These are phyloP conservation scores for Lecanosticta acicola DNA, from an alignment of 2,329 filamentous ascomycete species.

Conservation along the genomic window DNA sequence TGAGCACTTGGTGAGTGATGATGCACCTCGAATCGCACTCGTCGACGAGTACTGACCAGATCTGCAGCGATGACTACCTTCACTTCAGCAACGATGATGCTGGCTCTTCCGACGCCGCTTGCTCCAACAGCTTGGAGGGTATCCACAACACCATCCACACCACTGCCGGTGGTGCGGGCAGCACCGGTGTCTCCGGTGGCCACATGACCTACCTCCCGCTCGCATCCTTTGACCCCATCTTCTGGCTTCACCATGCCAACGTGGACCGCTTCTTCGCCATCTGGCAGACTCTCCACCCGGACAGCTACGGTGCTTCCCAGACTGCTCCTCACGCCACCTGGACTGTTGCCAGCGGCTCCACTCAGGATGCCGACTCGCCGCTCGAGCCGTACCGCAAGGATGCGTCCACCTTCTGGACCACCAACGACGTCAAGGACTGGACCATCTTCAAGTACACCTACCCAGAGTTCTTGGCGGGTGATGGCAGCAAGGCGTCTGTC, in stretches of 20 bases:
- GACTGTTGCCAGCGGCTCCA: conserved; percentile 51
- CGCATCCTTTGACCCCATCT: conserved; percentile 69
- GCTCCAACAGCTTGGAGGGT: conserved; percentile 31
- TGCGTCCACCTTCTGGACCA: conserved; percentile 60
- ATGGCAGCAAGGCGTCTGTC: conserved; percentile 48
- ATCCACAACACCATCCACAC: conserved; percentile 35
- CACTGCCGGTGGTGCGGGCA: conserved; percentile 24
- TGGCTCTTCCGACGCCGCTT: conserved; percentile 18
- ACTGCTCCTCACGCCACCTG: conserved; percentile 53
- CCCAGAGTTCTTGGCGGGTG: conserved; percentile 52
- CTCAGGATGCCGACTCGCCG: conserved; percentile 29
- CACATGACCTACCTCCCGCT: conserved; percentile 68
- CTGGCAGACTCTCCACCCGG: conserved; percentile 69
- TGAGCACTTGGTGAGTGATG: conserved; percentile 9
- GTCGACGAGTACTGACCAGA: not conserved
- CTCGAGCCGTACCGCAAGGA: conserved; percentile 57
- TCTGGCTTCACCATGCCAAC: conserved; percentile 70
- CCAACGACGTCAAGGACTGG: conserved; percentile 58
- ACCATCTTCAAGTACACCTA: conserved; percentile 69
- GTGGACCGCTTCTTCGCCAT: conserved; percentile 70
- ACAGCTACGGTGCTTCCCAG: conserved; percentile 59
- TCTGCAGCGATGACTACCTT: conserved; percentile 26
- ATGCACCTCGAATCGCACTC: not conserved
- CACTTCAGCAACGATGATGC: conserved; percentile 30
- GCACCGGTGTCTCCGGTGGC: conserved; percentile 35